Base-by-base conservation (phyloP, 1,284 basidiomycete species). In the Ceratorhiza oryzae-sativae region DNA sequence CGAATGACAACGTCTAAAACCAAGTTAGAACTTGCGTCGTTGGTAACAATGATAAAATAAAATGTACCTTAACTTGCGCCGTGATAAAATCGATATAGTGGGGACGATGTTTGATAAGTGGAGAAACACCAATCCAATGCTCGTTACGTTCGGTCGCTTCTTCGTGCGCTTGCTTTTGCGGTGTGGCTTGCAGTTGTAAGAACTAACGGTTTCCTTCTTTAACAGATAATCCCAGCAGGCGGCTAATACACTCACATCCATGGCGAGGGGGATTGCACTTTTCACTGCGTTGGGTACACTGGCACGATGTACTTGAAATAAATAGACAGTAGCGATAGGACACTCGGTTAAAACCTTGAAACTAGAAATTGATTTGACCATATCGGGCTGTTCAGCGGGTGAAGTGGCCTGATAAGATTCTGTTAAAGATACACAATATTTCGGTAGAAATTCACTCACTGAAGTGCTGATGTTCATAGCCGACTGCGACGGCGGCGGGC, bases 271-370 rank as follows among this genome's bases (percentile, higher is more conserved):
- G 49, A 97, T 86, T 45, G 92, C 91, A 42, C 88, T 85, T 76
- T 90, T 88, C 75, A 97, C 88, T 32, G 89, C 85, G 8, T 89
- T 84, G 8, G 89, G 84, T 60, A 93, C 88, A 70, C 89, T 79
- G 45, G 86, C 84, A 73, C 92, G 91, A 73, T 90, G 86, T 36
- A 88, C 88, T 81, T 98, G 96, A 74, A 94, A 90, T 80, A 98
- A 92, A 49, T 96, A 88, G 48, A 97, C 94, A 76, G 98, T 90
- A 20, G 95, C 90, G 82, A 97, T 92, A 6, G 94, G 94, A 83
- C 97, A 93, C 81, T 99, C 97, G 5, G 93, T 91, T 27, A 98
- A 84, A 13, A 98, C 93, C 81, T 98, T 98, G 85, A 98, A 97
- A 79, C 95, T 97, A 70, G 89, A 88, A 68, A 90, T 87, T 55